Evolutionary conservation across 495 filamentous ascomycete species (phyloP).

Genomic region (Clavariopsis aquatica): DNA sequence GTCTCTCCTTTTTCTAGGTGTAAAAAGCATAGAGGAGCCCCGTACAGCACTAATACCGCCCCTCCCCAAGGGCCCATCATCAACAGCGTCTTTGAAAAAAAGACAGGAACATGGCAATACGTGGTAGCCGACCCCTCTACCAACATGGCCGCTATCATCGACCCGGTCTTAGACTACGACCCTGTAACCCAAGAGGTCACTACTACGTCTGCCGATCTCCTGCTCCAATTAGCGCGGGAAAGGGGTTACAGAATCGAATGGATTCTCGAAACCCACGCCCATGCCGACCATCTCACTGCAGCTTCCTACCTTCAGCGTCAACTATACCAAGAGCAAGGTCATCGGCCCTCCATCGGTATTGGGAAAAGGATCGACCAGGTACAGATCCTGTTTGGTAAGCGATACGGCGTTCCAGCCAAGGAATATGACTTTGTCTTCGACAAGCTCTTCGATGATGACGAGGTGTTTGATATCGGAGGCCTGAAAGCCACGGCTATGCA

Average conservation of each 20-base stretch:
- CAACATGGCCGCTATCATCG: conserved; percentile 55
- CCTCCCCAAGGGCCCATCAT: conserved; percentile 33
- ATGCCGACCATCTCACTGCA: conserved; percentile 65
- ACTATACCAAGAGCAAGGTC: conserved; percentile 40
- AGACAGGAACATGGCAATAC: conserved; percentile 63
- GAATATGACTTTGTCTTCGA: conserved; percentile 56
- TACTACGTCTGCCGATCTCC: conserved; percentile 52
- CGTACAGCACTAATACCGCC: conserved; percentile 7
- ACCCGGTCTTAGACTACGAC: conserved; percentile 62
- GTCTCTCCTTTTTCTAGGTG: background rate
- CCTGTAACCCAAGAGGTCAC: conserved; percentile 49
- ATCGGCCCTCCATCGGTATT: conserved; percentile 52
- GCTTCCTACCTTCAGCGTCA: conserved; percentile 55
- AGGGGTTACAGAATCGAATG: conserved; percentile 51
- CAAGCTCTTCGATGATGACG: conserved; percentile 55
- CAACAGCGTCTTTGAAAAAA: conserved; percentile 49
- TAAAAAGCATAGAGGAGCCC: background rate
- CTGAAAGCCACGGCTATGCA: conserved; percentile 53
- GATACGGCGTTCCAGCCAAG: conserved; percentile 49
- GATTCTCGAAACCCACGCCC: conserved; percentile 63
- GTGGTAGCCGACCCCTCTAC: conserved; percentile 57
- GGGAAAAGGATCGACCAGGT: conserved; percentile 57
- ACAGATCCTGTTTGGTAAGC: conserved; percentile 52
- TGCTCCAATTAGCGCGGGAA: conserved; percentile 49
- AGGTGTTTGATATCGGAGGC: conserved; percentile 53